Evolutionary conservation across 768 basidiomycete species (phyloP).

Genomic region (Asterophora parasitica): DNA sequence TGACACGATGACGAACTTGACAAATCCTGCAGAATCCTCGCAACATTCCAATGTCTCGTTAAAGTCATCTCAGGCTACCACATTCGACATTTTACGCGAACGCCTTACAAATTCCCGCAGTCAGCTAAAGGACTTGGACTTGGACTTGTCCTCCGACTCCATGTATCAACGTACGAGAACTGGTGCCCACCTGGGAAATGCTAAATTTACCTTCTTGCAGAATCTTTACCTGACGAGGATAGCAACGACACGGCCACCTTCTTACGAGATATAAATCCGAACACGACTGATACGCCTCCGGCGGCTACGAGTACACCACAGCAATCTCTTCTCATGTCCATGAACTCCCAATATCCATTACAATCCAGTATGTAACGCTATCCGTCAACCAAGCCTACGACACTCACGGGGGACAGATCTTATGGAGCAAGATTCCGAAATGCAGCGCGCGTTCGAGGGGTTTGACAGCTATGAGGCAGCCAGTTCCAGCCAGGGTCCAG

Average conservation of each 20-base stretch:
- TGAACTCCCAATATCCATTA: slow-evolving; percentile 40
- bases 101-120: slow-evolving; percentile 36
- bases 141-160: slow-evolving; percentile 17
- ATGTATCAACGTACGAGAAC: slow-evolving; percentile 28
- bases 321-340: slow-evolving; percentile 50
- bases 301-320: slow-evolving; percentile 53
- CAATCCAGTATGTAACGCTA: slow-evolving; percentile 46
- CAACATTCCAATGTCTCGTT: slow-evolving; percentile 31
- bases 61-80: slow-evolving; percentile 39
- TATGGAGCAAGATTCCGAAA: slow-evolving; percentile 65
- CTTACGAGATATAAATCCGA: slow-evolving; percentile 33
- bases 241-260: slow-evolving; percentile 36
- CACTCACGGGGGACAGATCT: slow-evolving; percentile 43
- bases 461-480: slow-evolving; percentile 49
- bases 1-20: slow-evolving; percentile 8
- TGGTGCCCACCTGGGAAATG: not conserved
- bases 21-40: slow-evolving; percentile 15
- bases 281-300: slow-evolving; percentile 37
- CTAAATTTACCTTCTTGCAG: slow-evolving; percentile 1
- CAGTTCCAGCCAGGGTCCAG: slow-evolving; percentile 15
- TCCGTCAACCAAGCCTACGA: not conserved
- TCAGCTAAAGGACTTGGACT: slow-evolving; percentile 32
- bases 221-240: slow-evolving; percentile 20
- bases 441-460: slow-evolving; percentile 59
- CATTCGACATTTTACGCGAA: slow-evolving; percentile 43